Base-by-base conservation (phyloP, 257 asterid species). In the Capsicum baccatum region DNA sequence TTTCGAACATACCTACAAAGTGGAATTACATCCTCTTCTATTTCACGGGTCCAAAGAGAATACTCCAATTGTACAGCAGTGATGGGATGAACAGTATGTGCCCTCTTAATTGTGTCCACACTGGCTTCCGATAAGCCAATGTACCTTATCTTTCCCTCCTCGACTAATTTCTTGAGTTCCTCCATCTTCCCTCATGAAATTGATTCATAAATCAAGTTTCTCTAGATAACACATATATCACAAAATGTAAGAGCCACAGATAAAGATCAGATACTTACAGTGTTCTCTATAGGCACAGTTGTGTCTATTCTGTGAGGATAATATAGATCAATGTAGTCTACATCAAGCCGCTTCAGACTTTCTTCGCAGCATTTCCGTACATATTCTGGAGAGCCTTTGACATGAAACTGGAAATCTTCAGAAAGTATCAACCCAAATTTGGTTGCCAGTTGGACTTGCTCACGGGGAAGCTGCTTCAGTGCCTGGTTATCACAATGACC, bases 21-120 rank as follows among this genome's bases (percentile, higher is more conserved):
- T 7, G 94, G 94, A 81, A 92, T 86, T 17, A 91, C 86, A 44
- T 88, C 94, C 5, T 88, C 85, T 81, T 91, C 94, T 6, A 92
- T 90, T 3, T 88, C 92, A 15, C 93, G 90, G 60, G 90, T 86
- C 92, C 92, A 88, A 21, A 90, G 63, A 13, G 94, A 92, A 73
- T 92, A 92, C 85, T 92, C 96, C 91, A 92, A 89, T 59, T 92
- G 90, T 16, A 90, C 81, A 6, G 93, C 90, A n/a, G 90, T 89
- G 58, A 92, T 62, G 2, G 94, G 92, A 86, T 92, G 96, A 85
- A 92, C 90, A 0, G 80, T 87, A 59, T 92, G 92, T 7, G 96
- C 96, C 70, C 94, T 89, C 90, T 81, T 88, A 83, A 90, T 88
- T 55, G 93, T 92, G 85, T 90, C 94, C 9, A 74, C 47, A 52